phyloP scores from a whole-genome alignment of 345 rosid genomes.

The Pugionium cornutum region DNA sequence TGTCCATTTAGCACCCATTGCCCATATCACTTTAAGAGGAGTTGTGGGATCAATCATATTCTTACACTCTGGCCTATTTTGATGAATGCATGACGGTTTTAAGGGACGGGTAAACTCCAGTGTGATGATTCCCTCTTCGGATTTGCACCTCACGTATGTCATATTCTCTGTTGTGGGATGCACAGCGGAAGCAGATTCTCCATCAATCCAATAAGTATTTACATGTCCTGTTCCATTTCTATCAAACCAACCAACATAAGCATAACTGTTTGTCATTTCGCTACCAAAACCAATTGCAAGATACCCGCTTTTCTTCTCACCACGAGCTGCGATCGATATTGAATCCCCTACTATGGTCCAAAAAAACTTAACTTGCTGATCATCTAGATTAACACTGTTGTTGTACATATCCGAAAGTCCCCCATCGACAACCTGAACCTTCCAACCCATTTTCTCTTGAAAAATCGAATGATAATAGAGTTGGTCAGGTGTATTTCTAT shows the following conservation, averaged over 20 bases:
- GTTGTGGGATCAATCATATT: constrained; percentile 90
- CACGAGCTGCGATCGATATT: constrained; percentile 86
- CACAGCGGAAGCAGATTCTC: constrained; percentile 65
- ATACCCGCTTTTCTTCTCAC: constrained; percentile 92
- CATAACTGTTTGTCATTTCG: constrained; percentile 76
- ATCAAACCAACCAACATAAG: constrained; percentile 93
- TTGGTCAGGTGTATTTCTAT: constrained; percentile 89
- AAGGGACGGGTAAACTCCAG: constrained; percentile 84
- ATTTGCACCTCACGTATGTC: constrained; percentile 84
- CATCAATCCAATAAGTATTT: constrained; percentile 85
- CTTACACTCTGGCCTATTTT: constrained; percentile 58
- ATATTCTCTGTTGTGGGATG: constrained; percentile 77
- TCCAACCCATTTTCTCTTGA: constrained; percentile 96
- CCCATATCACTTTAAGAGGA: constrained; percentile 92
- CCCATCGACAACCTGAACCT: constrained; percentile 92
- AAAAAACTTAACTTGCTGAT: constrained; percentile 94
- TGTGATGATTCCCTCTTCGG: constrained; percentile 89
- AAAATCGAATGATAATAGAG: constrained; percentile 84
- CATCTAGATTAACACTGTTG: constrained; percentile 82
- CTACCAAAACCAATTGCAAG: constrained; percentile 87
- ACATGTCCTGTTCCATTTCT: constrained; percentile 70
- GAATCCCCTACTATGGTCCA: constrained; percentile 74
- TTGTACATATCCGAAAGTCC: constrained; percentile 94
- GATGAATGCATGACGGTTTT: constrained; percentile 62
- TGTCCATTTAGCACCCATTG: constrained; percentile 93